These are phyloP conservation scores for Cephalotrichum gorgonifer DNA, from an alignment of 2,329 filamentous ascomycete genomes.

Conservation along the genomic window DNA sequence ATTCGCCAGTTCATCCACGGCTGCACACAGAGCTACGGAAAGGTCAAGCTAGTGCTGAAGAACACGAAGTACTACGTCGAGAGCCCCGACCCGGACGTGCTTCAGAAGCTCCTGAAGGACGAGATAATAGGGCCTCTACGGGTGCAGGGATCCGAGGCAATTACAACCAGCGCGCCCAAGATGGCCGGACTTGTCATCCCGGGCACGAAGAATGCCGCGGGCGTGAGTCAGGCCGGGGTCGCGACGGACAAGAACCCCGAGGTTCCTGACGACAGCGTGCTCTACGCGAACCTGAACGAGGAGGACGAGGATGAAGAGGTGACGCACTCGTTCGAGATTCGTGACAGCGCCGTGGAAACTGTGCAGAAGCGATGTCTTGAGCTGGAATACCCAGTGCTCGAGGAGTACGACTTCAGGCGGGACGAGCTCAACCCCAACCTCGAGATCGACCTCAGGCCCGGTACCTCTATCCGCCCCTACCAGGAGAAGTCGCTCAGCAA, in stretches of 20 bases:
- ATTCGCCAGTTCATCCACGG: slow-evolving; percentile 68
- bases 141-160: slow-evolving; percentile 59
- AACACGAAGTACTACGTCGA: slow-evolving; percentile 93
- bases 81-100: slow-evolving; percentile 74
- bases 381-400: slow-evolving; percentile 76
- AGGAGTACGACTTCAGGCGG: slow-evolving; percentile 95
- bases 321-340: slow-evolving; percentile 89
- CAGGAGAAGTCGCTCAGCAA: slow-evolving; percentile 97
- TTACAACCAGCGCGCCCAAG: slow-evolving; percentile 77
- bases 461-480: slow-evolving; percentile 84
- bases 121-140: slow-evolving; percentile 69
- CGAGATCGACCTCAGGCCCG: slow-evolving; percentile 85
- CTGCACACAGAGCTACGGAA: slow-evolving; percentile 85
- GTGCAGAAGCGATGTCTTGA: slow-evolving; percentile 86
- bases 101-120: slow-evolving; percentile 81
- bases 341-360: slow-evolving; percentile 67
- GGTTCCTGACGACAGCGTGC: slow-evolving; percentile 2
- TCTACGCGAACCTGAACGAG: slow-evolving; percentile 55
- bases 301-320: slow-evolving; percentile 80
- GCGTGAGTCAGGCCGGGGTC: slow-evolving; percentile 60
- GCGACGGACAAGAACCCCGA: slow-evolving; percentile 1
- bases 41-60: slow-evolving; percentile 89
- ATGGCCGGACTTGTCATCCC: slow-evolving; percentile 85
- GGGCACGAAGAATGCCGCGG: slow-evolving; percentile 86
- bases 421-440: slow-evolving; percentile 82